Evolutionary conservation across 2,329 filamentous ascomycete genomes (phyloP), one percentile per base, ranked within the genome.

Genomic region (Apiospora koreana): DNA sequence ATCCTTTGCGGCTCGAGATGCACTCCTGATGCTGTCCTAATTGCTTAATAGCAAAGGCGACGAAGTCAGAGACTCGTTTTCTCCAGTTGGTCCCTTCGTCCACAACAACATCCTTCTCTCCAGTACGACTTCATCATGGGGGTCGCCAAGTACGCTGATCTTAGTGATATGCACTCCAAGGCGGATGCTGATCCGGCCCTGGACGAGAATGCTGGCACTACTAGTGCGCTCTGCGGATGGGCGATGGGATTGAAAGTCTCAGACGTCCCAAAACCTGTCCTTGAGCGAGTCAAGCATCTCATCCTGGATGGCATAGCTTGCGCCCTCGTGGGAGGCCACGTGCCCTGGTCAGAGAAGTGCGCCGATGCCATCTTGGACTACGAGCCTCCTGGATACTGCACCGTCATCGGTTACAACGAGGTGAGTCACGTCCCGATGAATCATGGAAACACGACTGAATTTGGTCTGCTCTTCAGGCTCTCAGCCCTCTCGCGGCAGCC

Each of bases 301-400:
- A 79, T 85, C 21, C 76, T 85, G 2, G 83, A 85, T 72, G 83
- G 82, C 14, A 72, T 84, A 12, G 81, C 77, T 6, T 85, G 82
- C 71, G 80, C 75, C 0, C 72, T 84, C 1, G 75, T 84, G 12
- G 83, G 79, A 0, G 78, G 82, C 21, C 80, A 80, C 48, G 74
- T 84, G 7, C 80, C 82, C 7, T 83, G 81, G 81, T 81, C 81
- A 2, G 79, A 83, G 68, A 75, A 78, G 66, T 78, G 82, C 46
- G 76, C 80, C 7, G 71, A 77, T 3, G 79, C 75, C 2, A 70
- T 82, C 0, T 62, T 79, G 21, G 72, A 72, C 10, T 77, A 81
- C 31, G 82, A 83, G 69, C 71, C 77, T 0, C 80, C 79, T 5
- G 74, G 77, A 31, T 75, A 75, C 21, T 75, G 74, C 2, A 71